Evolutionary conservation across 441 rosid genomes (phyloP).

Genomic region (Syzygium malaccense): DNA sequence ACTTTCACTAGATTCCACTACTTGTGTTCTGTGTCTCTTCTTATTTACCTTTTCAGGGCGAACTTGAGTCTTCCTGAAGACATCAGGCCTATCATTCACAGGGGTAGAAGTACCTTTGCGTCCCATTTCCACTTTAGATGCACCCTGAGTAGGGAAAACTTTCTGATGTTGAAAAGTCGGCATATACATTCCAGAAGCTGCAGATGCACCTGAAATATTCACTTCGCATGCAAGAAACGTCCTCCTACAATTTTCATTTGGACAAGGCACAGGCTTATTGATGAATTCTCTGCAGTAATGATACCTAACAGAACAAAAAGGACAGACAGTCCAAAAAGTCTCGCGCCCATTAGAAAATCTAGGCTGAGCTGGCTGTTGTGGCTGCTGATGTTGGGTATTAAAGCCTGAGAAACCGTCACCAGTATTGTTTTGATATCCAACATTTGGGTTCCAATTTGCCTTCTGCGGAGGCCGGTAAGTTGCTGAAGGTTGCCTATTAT

Average conservation of each 20-base stretch:
- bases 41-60: conserved; percentile 28
- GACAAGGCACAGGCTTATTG: conserved; percentile 34
- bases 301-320: conserved; percentile 42
- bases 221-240: conserved; percentile 41
- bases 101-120: conserved; percentile 19
- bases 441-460: conserved; percentile 12
- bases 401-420: conserved; percentile 10
- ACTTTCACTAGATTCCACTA: conserved; percentile 58
- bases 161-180: conserved; percentile 32
- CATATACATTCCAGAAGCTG: conserved; percentile 19
- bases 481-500: conserved; percentile 28
- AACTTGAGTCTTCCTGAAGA: conserved; percentile 19
- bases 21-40: conserved; percentile 42
- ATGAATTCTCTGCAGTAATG: conserved; percentile 34
- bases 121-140: conserved; percentile 31
- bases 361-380: conserved; percentile 32
- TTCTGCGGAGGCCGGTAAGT: conserved; percentile 29
- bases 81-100: conserved; percentile 21
- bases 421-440: conserved; percentile 17
- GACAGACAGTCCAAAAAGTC: conserved; percentile 69
- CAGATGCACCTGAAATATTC: conserved; percentile 22
- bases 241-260: conserved; percentile 35
- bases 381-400: conserved; percentile 27
- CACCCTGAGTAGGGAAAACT: conserved; percentile 30
- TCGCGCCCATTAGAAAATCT: conserved; percentile 19